Evolutionary conservation across 2,329 filamentous ascomycete genomes (phyloP).

Genomic region (Trichoderma simmonsii): DNA sequence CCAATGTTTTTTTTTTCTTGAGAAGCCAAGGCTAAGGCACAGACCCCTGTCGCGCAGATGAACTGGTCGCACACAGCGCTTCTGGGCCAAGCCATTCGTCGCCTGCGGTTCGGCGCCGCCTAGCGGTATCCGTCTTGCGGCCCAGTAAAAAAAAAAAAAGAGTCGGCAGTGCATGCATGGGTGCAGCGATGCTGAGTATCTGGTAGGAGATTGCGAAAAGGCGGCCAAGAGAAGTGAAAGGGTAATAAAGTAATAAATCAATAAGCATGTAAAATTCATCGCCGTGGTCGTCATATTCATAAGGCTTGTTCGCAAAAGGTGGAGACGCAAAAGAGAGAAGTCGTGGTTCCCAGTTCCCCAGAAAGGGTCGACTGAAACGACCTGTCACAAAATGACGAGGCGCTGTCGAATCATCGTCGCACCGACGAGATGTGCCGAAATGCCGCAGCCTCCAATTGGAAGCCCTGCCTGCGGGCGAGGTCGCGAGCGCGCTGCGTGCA

Average conservation of each 20-base stretch:
- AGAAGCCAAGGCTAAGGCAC: neutral
- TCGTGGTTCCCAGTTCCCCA: conserved; percentile 12
- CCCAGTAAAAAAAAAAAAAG: neutral
- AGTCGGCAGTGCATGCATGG: neutral
- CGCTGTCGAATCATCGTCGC: conserved; percentile 14
- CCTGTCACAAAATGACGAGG: conserved; percentile 17
- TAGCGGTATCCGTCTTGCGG: conserved; percentile 1
- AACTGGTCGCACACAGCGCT: conserved; percentile 1
- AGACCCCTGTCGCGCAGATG: conserved; percentile 10
- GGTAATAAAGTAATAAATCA: neutral
- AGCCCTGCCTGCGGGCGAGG: conserved; percentile 13
- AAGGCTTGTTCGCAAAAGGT: neutral
- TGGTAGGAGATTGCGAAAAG: neutral
- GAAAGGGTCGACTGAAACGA: conserved; percentile 5
- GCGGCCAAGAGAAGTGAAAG: neutral
- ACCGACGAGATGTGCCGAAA: conserved; percentile 16
- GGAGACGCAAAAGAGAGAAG: neutral
- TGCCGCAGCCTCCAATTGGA: conserved; percentile 19
- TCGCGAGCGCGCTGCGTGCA: conserved; percentile 3
- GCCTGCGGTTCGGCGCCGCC: neutral
- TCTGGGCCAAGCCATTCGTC: conserved; percentile 6
- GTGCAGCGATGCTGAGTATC: neutral
- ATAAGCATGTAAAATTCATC: neutral
- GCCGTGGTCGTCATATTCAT: conserved; percentile 11
- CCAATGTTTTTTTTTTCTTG: neutral